Percentiles rank a stretch among this genome's conserved stretches.
Evolutionary conservation across 2,329 filamentous ascomycete species (phyloP).

Genomic region (Calonectria henricotiae): DNA sequence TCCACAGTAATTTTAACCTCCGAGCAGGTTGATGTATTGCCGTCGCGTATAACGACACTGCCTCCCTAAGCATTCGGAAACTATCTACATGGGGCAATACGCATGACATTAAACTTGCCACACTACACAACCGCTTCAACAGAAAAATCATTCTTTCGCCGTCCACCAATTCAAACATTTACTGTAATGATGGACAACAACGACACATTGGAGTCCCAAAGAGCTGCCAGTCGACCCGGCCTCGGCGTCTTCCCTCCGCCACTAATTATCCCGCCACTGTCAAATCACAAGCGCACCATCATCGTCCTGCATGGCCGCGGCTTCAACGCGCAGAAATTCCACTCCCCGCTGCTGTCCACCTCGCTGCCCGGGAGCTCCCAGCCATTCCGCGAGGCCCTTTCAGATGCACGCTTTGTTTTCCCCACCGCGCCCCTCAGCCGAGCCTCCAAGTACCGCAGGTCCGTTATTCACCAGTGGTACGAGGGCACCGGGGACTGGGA

Average conservation of each 20-base stretch:
- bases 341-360: slow-evolving; percentile 57
- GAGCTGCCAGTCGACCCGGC: slow-evolving; percentile 11
- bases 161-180: background rate
- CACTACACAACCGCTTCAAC: background rate
- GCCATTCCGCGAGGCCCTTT: slow-evolving; percentile 57
- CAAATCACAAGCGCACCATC: slow-evolving; percentile 62
- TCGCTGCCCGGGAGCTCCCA: background rate
- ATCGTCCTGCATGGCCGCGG: slow-evolving; percentile 69
- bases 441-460: slow-evolving; percentile 55
- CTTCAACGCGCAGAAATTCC: slow-evolving; percentile 61
- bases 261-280: slow-evolving; percentile 46
- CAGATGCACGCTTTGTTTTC: slow-evolving; percentile 67
- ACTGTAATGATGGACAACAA: background rate
- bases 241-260: slow-evolving; percentile 50
- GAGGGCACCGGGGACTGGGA: slow-evolving; percentile 59
- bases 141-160: too few relatives aligned
- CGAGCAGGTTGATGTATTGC: too few relatives aligned
- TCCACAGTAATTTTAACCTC: too few relatives aligned
- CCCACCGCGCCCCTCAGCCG: slow-evolving; percentile 63
- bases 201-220: background rate
- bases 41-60: too few relatives aligned
- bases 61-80: too few relatives aligned
- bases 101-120: too few relatives aligned
- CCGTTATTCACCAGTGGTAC: slow-evolving; percentile 58
- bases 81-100: too few relatives aligned